phyloP scores from a whole-genome alignment of 1,284 basidiomycete genomes.

The Cutaneotrichosporon sp. region DNA sequence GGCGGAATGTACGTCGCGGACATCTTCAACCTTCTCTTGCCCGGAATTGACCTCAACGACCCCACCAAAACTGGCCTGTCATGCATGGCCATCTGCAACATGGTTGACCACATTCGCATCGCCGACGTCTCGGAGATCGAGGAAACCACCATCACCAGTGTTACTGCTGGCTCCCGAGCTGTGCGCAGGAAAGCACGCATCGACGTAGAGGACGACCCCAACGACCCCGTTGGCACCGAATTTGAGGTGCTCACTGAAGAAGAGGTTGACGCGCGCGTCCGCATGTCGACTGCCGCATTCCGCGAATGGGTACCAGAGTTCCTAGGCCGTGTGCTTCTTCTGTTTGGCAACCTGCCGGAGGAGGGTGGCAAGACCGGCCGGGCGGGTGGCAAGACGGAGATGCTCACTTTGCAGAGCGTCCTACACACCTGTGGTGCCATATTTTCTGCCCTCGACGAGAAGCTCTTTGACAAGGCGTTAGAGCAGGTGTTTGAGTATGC shows the following conservation, averaged over 20 bases:
- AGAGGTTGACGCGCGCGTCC: slow-evolving; percentile 39
- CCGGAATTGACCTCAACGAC: slow-evolving; percentile 71
- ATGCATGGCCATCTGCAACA: slow-evolving; percentile 58
- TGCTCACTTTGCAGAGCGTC: slow-evolving; percentile 35
- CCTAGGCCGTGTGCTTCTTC: slow-evolving; percentile 73
- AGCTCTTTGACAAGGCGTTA: slow-evolving; percentile 78
- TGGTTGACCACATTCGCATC: slow-evolving; percentile 73
- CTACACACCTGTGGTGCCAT: slow-evolving; percentile 55
- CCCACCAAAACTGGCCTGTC: slow-evolving; percentile 68
- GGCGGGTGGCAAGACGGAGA: slow-evolving; percentile 49
- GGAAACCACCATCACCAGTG: slow-evolving; percentile 8
- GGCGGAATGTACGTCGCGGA: slow-evolving; percentile 84
- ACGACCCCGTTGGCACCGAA: slow-evolving; percentile 37
- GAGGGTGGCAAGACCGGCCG: slow-evolving; percentile 51
- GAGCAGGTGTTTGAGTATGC: slow-evolving; percentile 76
- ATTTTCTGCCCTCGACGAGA: slow-evolving; percentile 80
- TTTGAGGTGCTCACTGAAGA: slow-evolving; percentile 34
- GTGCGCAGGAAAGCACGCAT: slow-evolving; percentile 23
- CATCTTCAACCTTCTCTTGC: slow-evolving; percentile 81
- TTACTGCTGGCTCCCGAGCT: slow-evolving; percentile 25
- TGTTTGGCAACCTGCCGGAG: slow-evolving; percentile 92
- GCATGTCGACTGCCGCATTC: slow-evolving; percentile 41
- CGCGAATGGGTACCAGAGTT: slow-evolving; percentile 82
- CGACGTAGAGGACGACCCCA: slow-evolving; percentile 36
- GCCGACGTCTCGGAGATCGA: slow-evolving; percentile 42